These are phyloP conservation scores for Casaregolazyma lundiana DNA, from an alignment of 1,139 yeast genomes.

Conservation along the genomic window DNA sequence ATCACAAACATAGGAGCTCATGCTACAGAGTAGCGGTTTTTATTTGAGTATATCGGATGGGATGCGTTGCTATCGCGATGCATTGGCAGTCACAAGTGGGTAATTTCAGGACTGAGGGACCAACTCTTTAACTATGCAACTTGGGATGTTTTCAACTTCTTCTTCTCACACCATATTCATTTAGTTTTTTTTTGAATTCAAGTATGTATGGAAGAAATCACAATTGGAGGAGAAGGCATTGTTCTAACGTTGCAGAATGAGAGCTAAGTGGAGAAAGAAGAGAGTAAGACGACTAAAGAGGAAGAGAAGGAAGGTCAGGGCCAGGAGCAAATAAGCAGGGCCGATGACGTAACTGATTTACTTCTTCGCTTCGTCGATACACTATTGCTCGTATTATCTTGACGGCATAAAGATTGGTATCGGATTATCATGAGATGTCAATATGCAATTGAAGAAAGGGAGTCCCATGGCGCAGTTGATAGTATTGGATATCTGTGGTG, in stretches of 20 bases:
- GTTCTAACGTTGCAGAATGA: constrained; percentile 24
- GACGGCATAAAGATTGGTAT: constrained; percentile 4
- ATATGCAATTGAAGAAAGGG: constrained; percentile 5
- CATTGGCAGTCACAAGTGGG: not conserved
- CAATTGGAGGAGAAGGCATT: not conserved
- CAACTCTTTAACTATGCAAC: not conserved
- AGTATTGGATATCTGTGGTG: not conserved
- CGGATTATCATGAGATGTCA: constrained; percentile 2
- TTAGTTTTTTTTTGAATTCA: constrained; percentile 12
- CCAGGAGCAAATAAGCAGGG: constrained; percentile 49
- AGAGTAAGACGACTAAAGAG: constrained; percentile 99
- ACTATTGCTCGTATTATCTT: not conserved
- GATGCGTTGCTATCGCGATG: not conserved
- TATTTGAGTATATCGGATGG: not conserved
- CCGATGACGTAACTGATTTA: constrained; percentile 6
- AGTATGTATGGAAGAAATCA: constrained; percentile 13
- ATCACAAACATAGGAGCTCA: not conserved
- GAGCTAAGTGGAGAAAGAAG: constrained; percentile 86
- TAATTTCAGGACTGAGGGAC: not conserved
- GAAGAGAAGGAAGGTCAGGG: constrained; percentile 99
- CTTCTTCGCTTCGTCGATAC: constrained; percentile 2
- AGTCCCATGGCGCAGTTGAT: constrained; percentile 7
- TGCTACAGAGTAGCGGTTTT: not conserved
- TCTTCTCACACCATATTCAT: constrained; percentile 12
- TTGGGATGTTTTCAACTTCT: constrained; percentile 1